These are phyloP conservation scores for Durio zibethinus DNA, from an alignment of 345 rosid species.

Conservation along the genomic window DNA sequence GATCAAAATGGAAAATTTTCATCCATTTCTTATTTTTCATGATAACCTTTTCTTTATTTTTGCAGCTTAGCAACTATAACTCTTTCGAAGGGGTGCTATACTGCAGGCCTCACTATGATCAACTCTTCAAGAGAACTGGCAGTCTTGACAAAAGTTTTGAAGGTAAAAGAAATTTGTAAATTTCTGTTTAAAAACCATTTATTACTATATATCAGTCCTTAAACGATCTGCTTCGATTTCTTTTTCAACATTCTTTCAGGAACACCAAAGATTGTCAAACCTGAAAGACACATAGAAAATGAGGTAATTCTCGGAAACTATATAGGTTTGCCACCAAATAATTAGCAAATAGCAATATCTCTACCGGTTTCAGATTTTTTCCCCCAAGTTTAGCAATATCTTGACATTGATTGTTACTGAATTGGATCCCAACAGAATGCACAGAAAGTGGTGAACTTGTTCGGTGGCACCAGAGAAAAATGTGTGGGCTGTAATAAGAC, in stretches of 20 bases:
- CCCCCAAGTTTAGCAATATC: background rate
- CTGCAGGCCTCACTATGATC: slow-evolving; percentile 69
- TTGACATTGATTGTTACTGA: background rate
- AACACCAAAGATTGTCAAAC: slow-evolving; percentile 52
- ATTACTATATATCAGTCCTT: background rate
- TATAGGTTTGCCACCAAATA: background rate
- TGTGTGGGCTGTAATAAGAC: slow-evolving; percentile 48
- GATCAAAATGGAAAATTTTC: background rate
- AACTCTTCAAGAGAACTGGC: slow-evolving; percentile 66
- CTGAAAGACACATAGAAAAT: slow-evolving; percentile 37
- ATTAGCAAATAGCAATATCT: background rate
- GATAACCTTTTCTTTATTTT: background rate
- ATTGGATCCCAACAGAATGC: slow-evolving; percentile 31
- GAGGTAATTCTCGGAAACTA: slow-evolving; percentile 35
- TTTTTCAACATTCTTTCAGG: slow-evolving; percentile 31
- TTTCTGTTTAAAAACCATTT: background rate
- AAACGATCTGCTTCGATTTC: background rate
- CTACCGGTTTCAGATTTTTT: background rate
- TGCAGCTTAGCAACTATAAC: slow-evolving; percentile 56
- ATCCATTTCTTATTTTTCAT: background rate
- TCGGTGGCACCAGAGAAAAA: slow-evolving; percentile 57
- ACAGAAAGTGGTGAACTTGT: slow-evolving; percentile 38
- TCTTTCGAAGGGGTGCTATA: slow-evolving; percentile 67
- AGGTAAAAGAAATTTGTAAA: slow-evolving; percentile 25
- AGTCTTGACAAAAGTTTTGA: slow-evolving; percentile 63